These are phyloP conservation scores for Thelonectria discophora DNA, from an alignment of 2,329 filamentous ascomycete genomes.

Conservation along the genomic window DNA sequence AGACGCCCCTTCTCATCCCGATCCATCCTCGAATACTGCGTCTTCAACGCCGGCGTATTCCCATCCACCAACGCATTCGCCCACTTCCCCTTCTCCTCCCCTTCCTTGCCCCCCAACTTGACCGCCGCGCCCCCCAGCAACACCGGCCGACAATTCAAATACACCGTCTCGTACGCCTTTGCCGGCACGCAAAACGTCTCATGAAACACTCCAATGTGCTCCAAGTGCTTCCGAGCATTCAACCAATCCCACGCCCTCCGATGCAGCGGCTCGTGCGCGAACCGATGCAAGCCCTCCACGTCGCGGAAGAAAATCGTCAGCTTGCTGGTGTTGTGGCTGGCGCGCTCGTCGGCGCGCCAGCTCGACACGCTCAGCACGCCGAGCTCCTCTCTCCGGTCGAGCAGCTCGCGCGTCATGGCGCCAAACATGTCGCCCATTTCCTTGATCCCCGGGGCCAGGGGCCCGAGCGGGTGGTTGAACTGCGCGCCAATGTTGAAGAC, in stretches of 20 bases:
- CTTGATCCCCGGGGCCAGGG: conserved; percentile 55
- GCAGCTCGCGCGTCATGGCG: conserved; percentile 48
- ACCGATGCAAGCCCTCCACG: conserved; percentile 58
- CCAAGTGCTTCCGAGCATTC: conserved; percentile 44
- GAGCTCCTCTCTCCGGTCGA: conserved; percentile 51
- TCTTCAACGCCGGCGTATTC: conserved; percentile 45
- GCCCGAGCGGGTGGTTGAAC: conserved; percentile 59
- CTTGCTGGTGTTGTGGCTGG: conserved; percentile 53
- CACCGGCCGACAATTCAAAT: conserved; percentile 54
- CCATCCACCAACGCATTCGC: conserved; percentile 47
- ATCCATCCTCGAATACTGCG: conserved; percentile 47
- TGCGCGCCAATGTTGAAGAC: conserved; percentile 58
- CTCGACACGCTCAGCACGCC: conserved; percentile 57
- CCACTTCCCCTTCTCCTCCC: conserved; percentile 42
- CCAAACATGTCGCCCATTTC: conserved; percentile 51
- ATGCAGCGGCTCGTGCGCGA: conserved; percentile 60
- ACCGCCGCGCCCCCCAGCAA: conserved; percentile 47
- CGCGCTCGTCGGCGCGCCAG: conserved; percentile 51
- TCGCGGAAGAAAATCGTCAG: conserved; percentile 61
- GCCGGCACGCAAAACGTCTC: conserved; percentile 60
- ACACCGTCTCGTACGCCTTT: conserved; percentile 61
- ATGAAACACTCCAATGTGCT: conserved; percentile 62
- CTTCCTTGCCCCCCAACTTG: conserved; percentile 27
- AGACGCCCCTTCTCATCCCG: conserved; percentile 37
- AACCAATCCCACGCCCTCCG: conserved; percentile 61